Percentiles rank a stretch among this genome's conserved stretches.
These are phyloP conservation scores for Lyophyllum semitale DNA, from an alignment of 768 basidiomycete species.

Conservation along the genomic window DNA sequence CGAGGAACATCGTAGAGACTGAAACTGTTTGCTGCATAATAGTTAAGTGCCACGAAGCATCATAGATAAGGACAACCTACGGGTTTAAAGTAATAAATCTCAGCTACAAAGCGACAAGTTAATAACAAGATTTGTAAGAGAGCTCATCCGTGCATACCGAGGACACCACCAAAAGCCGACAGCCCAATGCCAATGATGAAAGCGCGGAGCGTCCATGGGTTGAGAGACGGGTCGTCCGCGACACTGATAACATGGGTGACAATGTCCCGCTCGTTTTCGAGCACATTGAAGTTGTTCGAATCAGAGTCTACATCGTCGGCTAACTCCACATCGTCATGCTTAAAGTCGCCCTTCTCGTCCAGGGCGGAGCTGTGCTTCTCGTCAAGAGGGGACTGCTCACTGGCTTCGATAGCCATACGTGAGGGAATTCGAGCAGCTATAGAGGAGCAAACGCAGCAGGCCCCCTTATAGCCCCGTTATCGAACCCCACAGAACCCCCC, in stretches of 20 bases:
- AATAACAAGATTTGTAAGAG: neutral
- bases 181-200: conserved; percentile 49
- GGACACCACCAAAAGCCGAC: conserved; percentile 49
- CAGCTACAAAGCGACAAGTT: conserved; percentile 33
- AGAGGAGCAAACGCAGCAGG: neutral
- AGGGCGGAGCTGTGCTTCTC: neutral
- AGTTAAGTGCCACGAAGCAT: neutral
- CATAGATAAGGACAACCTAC: conserved; percentile 24
- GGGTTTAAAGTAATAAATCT: conserved; percentile 66
- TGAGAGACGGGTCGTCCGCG: conserved; percentile 45
- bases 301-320: conserved; percentile 22
- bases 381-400: neutral
- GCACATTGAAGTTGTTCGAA: conserved; percentile 28
- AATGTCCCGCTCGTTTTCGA: conserved; percentile 47
- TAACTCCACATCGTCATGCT: conserved; percentile 37
- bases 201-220: conserved; percentile 48
- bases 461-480: neutral
- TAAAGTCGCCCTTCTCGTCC: conserved; percentile 29
- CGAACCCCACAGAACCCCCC: neutral
- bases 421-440: neutral
- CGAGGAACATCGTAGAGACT: conserved; percentile 57
- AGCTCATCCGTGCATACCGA: conserved; percentile 32
- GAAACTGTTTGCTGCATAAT: conserved; percentile 46
- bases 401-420: conserved; percentile 6
- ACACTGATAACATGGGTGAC: conserved; percentile 48